phyloP scores from a whole-genome alignment of 371 early-diverging fungal genomes.

The Paraphysoderma sedebokerense region DNA sequence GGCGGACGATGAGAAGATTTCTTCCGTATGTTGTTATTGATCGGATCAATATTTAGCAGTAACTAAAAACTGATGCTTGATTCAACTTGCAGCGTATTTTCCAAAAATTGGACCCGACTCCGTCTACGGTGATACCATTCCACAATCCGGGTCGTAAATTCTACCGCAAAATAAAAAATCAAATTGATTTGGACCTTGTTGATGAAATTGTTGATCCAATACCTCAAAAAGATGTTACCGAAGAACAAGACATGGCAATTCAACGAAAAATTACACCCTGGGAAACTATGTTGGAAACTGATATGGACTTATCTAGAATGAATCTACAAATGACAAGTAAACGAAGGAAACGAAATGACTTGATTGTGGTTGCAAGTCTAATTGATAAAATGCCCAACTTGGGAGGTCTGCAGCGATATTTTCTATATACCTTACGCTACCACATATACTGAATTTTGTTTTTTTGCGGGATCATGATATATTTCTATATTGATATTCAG shows the following conservation, averaged over 20 bases:
- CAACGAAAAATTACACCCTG: constrained; percentile 4
- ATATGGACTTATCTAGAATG: neutral
- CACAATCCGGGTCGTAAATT: neutral
- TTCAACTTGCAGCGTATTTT: neutral
- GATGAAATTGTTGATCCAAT: neutral
- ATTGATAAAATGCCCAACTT: constrained; percentile 2
- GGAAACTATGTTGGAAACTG: constrained; percentile 1
- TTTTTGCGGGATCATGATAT: neutral
- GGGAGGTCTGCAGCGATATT: constrained; percentile 1
- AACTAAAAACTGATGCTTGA: neutral
- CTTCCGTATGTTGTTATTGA: neutral
- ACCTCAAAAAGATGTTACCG: neutral
- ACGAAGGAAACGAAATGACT: neutral
- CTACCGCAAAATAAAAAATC: neutral
- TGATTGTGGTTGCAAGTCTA: constrained; percentile 2
- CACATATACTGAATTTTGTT: neutral
- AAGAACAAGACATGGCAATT: neutral
- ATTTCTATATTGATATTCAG: neutral
- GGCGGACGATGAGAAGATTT: constrained; percentile 1
- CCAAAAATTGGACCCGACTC: neutral
- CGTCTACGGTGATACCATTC: neutral
- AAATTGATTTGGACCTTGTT: neutral
- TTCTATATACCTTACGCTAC: neutral
- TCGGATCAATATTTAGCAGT: neutral
- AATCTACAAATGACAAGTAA: neutral